These are phyloP conservation scores for Tylopilus sp. DNA, from an alignment of 768 basidiomycete species.

Conservation along the genomic window DNA sequence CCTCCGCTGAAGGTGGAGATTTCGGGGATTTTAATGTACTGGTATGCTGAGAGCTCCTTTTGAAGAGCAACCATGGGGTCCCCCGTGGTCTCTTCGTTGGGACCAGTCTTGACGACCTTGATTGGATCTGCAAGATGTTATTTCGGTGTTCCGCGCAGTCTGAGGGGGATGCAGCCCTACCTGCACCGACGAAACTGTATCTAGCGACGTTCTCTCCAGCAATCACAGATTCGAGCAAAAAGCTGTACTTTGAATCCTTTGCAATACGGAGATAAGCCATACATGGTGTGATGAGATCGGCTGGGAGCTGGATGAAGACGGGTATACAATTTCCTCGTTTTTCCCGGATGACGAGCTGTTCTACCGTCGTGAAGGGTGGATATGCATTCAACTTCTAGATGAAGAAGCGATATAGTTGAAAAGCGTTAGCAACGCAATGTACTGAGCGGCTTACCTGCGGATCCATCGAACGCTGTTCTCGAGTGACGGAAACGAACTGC, in stretches of 20 bases:
- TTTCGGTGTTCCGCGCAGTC: background rate
- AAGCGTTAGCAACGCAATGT: constrained; percentile 29
- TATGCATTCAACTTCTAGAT: constrained; percentile 61
- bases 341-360: constrained; percentile 73
- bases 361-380: constrained; percentile 72
- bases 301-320: constrained; percentile 88
- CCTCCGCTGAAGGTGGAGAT: constrained; percentile 95
- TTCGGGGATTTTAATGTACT: constrained; percentile 89
- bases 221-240: constrained; percentile 89
- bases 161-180: constrained; percentile 44
- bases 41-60: constrained; percentile 79
- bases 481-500: background rate
- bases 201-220: constrained; percentile 88
- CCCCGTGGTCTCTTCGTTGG: constrained; percentile 74
- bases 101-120: constrained; percentile 88
- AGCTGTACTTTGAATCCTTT: constrained; percentile 91
- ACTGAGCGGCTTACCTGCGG: constrained; percentile 39
- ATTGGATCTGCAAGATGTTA: constrained; percentile 66
- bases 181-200: constrained; percentile 95
- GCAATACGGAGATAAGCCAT: constrained; percentile 93
- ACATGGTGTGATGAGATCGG: constrained; percentile 95
- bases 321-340: constrained; percentile 92
- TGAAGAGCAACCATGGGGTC: constrained; percentile 87
- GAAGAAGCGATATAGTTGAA: constrained; percentile 52
- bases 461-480: constrained; percentile 42